These are phyloP conservation scores for Paramecium tetraurelia DNA, from an alignment of 73 alveolate species.

Conservation along the genomic window DNA sequence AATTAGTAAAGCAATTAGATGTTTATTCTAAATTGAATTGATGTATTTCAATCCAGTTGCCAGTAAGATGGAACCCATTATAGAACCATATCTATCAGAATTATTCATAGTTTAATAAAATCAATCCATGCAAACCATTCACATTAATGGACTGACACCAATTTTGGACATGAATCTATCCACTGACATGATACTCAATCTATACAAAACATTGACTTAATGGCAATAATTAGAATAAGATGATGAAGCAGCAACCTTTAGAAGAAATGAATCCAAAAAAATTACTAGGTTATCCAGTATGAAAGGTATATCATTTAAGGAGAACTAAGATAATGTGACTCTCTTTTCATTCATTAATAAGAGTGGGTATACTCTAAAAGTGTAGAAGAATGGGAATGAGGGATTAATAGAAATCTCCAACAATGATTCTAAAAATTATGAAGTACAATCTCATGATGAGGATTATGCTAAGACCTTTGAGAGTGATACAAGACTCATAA, in stretches of 20 bases:
- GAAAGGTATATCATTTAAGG: neutral
- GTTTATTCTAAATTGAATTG: neutral
- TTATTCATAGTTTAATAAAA: neutral
- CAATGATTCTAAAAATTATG: slow-evolving; percentile 22
- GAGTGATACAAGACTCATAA: neutral
- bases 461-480: slow-evolving; percentile 47
- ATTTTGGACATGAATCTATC: neutral
- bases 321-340: slow-evolving; percentile 10
- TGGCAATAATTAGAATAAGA: neutral
- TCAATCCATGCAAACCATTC: neutral
- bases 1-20: neutral
- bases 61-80: slow-evolving; percentile 34
- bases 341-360: neutral
- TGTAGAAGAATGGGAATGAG: neutral
- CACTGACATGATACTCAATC: neutral
- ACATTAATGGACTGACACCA: neutral
- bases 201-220: neutral
- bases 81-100: neutral
- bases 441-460: neutral
- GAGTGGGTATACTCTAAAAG: neutral
- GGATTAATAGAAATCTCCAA: neutral
- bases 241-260: neutral
- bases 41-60: slow-evolving; percentile 25
- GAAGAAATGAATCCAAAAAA: neutral
- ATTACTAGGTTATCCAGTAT: neutral